Conservation (phyloP, 352 stramenopile genomes). For the Halophytophthora polymorphica region DNA sequence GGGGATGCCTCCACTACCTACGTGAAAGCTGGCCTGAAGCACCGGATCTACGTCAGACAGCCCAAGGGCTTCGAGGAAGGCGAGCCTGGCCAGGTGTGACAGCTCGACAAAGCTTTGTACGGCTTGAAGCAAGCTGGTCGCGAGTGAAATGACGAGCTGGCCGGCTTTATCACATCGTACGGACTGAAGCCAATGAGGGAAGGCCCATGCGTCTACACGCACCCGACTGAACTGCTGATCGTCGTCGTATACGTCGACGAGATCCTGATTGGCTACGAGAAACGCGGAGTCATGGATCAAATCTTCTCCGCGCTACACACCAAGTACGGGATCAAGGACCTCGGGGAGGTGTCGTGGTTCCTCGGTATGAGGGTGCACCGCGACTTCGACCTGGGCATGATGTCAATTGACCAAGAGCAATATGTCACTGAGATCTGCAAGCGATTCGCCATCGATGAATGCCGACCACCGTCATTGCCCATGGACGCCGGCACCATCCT, state of each 20-base stretch:
- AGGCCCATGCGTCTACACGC: constrained; percentile 1
- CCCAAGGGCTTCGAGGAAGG: constrained; percentile 5
- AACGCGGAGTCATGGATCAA: neutral
- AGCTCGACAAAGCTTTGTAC: constrained; percentile 3
- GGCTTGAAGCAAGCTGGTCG: constrained; percentile 3
- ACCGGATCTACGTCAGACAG: constrained; percentile 6
- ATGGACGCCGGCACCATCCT: constrained; percentile 3
- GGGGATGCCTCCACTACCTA: constrained; percentile 1
- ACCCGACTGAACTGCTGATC: neutral
- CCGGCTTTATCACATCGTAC: neutral
- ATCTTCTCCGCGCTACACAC: neutral
- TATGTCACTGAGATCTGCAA: neutral
- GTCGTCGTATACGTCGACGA: constrained; percentile 6
- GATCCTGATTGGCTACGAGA: constrained; percentile 3
- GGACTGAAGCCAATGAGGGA: neutral
- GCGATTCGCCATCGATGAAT: constrained; percentile 1
- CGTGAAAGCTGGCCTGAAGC: neutral
- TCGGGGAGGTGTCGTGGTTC: constrained; percentile 2
- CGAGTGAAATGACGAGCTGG: constrained; percentile 4
- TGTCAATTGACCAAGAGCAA: constrained; percentile 5
- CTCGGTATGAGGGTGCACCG: neutral
- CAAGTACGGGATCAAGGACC: constrained; percentile 9
- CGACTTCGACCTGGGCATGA: neutral
- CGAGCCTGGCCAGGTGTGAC: constrained; percentile 5
- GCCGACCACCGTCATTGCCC: neutral